Evolutionary conservation across 805 yeast species (phyloP), one percentile per base, ranked within the genome.

Genomic region (Metschnikowia lunata): DNA sequence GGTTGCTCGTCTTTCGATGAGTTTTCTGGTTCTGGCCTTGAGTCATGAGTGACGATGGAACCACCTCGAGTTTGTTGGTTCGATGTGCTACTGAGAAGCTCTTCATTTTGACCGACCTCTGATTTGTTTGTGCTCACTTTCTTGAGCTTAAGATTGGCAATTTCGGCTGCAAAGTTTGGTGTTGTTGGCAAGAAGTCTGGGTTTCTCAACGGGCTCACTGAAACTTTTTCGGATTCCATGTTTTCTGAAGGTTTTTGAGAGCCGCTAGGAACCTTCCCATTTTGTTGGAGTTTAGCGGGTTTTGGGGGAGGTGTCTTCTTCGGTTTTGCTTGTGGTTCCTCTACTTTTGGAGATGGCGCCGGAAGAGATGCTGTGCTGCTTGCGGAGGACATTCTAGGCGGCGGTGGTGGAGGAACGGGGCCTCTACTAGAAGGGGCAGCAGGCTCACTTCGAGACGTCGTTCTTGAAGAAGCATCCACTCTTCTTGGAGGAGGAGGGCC

Each of bases 401-500:
- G 43, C 13, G 45, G 40, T 2, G 46, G 46, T 2, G 46, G 46
- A 18, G 49, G 46, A 10, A 45, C 46, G 14, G 26, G 15, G n/a
- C 29, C 31, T 15, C 37, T 14, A 10, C 15, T 15, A 18, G 39
- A 27, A 6, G 37, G 13, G 27, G 35, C 15, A n/a, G 28, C 18
- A 10, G 31, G 8, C 15, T n/a, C 33, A 27, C 28, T 10, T 13
- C 13, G 34, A 3, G 44, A 26, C 31, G 33, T 7, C 41, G 42
- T 11, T 28, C n/a, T 18, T 6, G 18, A 12, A 7, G 42, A 13
- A 5, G 42, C 34, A 37, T 40, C 42, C 11, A 23, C 42, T 8
- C 45, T 34, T 23, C 58, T 63, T 4, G 79, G 79, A 2, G 77
- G 77, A 7, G 79, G 78, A 2, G 78, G 74, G 1, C 72, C 79